phyloP scores from a whole-genome alignment of 2,329 filamentous ascomycete species.

The Penicillium sp. region DNA sequence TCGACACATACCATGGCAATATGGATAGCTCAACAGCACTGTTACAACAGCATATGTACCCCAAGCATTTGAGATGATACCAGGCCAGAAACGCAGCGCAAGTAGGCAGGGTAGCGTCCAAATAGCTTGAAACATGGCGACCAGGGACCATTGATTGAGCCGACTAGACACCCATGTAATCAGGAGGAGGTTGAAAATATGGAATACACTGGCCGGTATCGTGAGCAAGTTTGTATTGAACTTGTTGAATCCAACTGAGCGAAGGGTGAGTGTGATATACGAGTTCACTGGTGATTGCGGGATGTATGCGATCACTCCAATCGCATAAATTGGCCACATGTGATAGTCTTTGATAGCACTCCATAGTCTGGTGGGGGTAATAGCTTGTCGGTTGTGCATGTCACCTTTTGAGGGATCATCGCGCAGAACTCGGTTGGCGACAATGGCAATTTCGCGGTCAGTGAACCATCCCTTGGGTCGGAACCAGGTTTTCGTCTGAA shows the following conservation, averaged over 20 bases:
- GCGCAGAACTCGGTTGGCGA: slow-evolving; percentile 61
- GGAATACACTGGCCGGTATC: slow-evolving; percentile 46
- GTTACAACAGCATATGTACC: slow-evolving; percentile 55
- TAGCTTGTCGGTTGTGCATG: slow-evolving; percentile 63
- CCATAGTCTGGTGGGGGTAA: slow-evolving; percentile 55
- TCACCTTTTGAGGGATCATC: slow-evolving; percentile 61
- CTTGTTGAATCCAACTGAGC: slow-evolving; percentile 59
- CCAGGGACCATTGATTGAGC: slow-evolving; percentile 2
- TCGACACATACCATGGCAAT: slow-evolving; percentile 50
- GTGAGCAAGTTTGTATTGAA: slow-evolving; percentile 66
- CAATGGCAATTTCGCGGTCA: slow-evolving; percentile 61
- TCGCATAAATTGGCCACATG: slow-evolving; percentile 59
- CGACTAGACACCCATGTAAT: slow-evolving; percentile 8
- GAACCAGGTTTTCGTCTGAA: slow-evolving; percentile 58
- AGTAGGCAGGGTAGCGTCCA: slow-evolving; percentile 65
- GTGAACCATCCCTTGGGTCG: slow-evolving; percentile 62
- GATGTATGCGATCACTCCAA: slow-evolving; percentile 57
- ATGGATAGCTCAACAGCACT: slow-evolving; percentile 56
- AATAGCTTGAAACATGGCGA: slow-evolving; percentile 29
- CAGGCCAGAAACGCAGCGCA: slow-evolving; percentile 51
- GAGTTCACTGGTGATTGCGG: slow-evolving; percentile 53
- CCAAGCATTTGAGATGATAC: slow-evolving; percentile 49
- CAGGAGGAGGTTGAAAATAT: slow-evolving; percentile 6
- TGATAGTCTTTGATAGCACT: slow-evolving; percentile 60
- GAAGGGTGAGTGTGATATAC: slow-evolving; percentile 63